Base-by-base conservation (phyloP, 2,329 filamentous ascomycete genomes). In the Colletotrichum sp. region DNA sequence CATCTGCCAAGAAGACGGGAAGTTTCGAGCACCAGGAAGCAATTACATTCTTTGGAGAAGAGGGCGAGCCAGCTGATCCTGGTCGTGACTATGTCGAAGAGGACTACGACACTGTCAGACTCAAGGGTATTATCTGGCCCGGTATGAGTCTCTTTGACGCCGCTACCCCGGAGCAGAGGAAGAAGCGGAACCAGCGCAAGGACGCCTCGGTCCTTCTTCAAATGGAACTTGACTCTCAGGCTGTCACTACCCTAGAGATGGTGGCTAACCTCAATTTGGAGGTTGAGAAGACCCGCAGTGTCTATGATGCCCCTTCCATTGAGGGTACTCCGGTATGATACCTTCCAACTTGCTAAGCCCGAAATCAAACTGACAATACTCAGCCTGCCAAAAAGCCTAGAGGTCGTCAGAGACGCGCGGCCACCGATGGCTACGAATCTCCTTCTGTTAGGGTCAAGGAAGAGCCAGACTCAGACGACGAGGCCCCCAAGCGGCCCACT, bases 141-240 rank as follows among this genome's bases (percentile, higher is more conserved):
- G 94, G 94, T 21, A 96, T 96, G 94, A 90, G 90, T 67, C 88
- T 95, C n/a, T 95, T 96, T 80, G 94, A 96, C 81, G 91, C 94
- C 67, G 94, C 94, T 6, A 94, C 92, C 6, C 89, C 91, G 18
- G 90, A 93, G 74, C 93, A 94, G 87, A 93, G 91, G 78, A 89
- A 92, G 59, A 94, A 91, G 84, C 88, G 94, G 66, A 96, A 96
- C 80, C 94, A 96, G 82, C 91, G 93, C 78, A 96, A 96, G 81
- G 90, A 93, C 68, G 88, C 86, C n/a, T 92, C 91, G 1, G 91
- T 95, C n/a, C 84, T 95, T 27, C 86, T 90, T 69, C 89, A 90
- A 72, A 91, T 96, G 82, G 88, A 92, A 77, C 82, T 87, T 66
- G 91, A 90, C 21, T 95, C 94, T 1, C 86, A 88, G 76, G 86